Conservation (phyloP, 2,329 filamentous ascomycete species). For the Leptoxyphium fumago region DNA sequence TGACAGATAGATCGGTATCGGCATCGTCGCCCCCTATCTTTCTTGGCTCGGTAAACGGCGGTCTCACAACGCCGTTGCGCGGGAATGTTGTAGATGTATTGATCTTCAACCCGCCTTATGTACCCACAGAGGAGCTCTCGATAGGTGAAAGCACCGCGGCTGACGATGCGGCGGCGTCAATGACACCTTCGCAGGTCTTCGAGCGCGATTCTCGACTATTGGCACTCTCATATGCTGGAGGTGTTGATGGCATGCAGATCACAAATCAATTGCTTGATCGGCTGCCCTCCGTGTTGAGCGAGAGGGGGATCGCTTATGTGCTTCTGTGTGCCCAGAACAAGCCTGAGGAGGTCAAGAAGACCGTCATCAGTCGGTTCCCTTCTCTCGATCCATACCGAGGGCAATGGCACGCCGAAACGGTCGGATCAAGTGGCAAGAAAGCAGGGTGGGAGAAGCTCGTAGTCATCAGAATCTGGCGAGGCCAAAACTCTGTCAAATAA, state of each 20-base stretch:
- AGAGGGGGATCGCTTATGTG: constrained; percentile 70
- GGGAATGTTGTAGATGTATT: constrained; percentile 58
- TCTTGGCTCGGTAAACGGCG: constrained; percentile 52
- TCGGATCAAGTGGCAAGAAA: constrained; percentile 69
- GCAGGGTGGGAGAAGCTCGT: constrained; percentile 92
- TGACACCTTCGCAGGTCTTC: constrained; percentile 31
- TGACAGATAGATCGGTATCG: neutral
- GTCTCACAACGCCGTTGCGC: constrained; percentile 51
- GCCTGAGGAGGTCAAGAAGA: constrained; percentile 55
- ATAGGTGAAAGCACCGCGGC: neutral
- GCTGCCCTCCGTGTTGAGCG: constrained; percentile 49
- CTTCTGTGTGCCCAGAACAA: constrained; percentile 83
- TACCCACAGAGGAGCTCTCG: constrained; percentile 59
- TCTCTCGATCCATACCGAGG: neutral
- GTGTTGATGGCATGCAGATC: constrained; percentile 82
- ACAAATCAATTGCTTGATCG: constrained; percentile 63
- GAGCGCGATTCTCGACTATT: constrained; percentile 74
- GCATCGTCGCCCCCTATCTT: constrained; percentile 32
- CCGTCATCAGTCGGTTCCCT: constrained; percentile 32
- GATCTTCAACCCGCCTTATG: constrained; percentile 94
- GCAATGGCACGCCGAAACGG: constrained; percentile 59
- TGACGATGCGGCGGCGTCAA: constrained; percentile 1
- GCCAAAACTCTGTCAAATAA: neutral
- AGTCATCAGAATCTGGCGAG: constrained; percentile 29
- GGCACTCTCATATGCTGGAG: constrained; percentile 77